Conservation (phyloP, 192 early-diverging fungal species). For the Oehlia diaphana region DNA sequence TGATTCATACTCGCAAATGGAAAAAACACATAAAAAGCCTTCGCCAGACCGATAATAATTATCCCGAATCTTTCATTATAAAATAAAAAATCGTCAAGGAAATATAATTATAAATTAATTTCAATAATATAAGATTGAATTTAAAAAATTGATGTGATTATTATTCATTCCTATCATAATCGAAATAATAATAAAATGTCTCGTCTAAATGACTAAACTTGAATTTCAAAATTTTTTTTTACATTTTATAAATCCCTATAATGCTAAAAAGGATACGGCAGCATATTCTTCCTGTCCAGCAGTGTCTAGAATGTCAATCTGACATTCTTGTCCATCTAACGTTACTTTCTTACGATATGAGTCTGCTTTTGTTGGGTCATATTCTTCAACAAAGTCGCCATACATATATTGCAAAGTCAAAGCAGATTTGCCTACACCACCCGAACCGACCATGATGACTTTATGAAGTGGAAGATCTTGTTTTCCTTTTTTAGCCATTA, state of each 20-base stretch:
- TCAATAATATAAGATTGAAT: background rate
- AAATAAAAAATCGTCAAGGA: background rate
- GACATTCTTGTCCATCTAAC: constrained; percentile 73
- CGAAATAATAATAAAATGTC: background rate
- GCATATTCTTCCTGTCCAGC: constrained; percentile 91
- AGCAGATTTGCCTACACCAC: constrained; percentile 89
- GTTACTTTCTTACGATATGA: constrained; percentile 83
- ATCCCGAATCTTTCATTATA: constrained; percentile 63
- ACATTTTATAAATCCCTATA: background rate
- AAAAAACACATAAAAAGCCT: constrained; percentile 86
- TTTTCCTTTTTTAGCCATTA: constrained; percentile 71
- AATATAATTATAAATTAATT: background rate
- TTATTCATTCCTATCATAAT: background rate
- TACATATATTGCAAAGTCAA: constrained; percentile 90
- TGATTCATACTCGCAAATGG: constrained; percentile 75
- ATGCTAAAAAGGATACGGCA: constrained; percentile 51
- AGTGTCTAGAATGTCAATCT: constrained; percentile 90
- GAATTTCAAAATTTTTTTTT: too few relatives aligned
- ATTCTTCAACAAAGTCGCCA: constrained; percentile 92
- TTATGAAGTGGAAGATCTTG: constrained; percentile 79
- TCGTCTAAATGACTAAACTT: too few relatives aligned
- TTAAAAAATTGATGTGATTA: background rate
- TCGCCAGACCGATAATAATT: constrained; percentile 86
- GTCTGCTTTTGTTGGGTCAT: constrained; percentile 92
- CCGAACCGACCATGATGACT: constrained; percentile 90